Conservation (phyloP, 2,329 filamentous ascomycete species). For the Cladosporium halotolerans region DNA sequence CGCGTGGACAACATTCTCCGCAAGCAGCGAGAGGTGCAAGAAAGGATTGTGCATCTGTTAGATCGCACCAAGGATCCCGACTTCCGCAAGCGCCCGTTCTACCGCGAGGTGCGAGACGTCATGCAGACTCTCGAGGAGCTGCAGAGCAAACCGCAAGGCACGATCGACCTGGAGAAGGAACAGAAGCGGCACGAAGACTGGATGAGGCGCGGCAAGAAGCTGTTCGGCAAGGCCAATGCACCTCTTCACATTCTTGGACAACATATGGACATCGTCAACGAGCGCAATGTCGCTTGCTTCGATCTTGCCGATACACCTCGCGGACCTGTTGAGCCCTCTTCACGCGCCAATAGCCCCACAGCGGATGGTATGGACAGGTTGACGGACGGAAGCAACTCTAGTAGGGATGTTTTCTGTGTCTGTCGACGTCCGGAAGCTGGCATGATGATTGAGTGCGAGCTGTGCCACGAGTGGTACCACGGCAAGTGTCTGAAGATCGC, state of each 20-base stretch:
- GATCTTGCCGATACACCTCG: conserved; percentile 83
- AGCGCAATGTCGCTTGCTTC: conserved; percentile 86
- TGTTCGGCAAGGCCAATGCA: conserved; percentile 97
- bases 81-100: conserved; percentile 73
- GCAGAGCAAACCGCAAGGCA: conserved; percentile 86
- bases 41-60: conserved; percentile 75
- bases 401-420: conserved; percentile 89
- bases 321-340: conserved; percentile 84
- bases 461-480: conserved; percentile 99
- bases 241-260: conserved; percentile 91
- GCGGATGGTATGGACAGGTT: conserved; percentile 33
- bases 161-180: conserved; percentile 87
- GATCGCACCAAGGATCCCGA: conserved; percentile 70
- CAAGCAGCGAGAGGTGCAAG: conserved; percentile 91
- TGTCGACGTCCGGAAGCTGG: conserved; percentile 88
- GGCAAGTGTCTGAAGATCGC: conserved; percentile 98
- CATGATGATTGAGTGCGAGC: conserved; percentile 99
- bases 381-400: conserved; percentile 41
- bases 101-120: conserved; percentile 82
- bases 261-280: conserved; percentile 88
- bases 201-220: conserved; percentile 96
- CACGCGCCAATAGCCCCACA: conserved; percentile 66
- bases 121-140: conserved; percentile 81
- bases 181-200: conserved; percentile 95
- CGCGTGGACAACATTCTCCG: conserved; percentile 86